These are phyloP conservation scores for Themeda triandra DNA, from an alignment of 176 grass and related monocot species.

Conservation along the genomic window DNA sequence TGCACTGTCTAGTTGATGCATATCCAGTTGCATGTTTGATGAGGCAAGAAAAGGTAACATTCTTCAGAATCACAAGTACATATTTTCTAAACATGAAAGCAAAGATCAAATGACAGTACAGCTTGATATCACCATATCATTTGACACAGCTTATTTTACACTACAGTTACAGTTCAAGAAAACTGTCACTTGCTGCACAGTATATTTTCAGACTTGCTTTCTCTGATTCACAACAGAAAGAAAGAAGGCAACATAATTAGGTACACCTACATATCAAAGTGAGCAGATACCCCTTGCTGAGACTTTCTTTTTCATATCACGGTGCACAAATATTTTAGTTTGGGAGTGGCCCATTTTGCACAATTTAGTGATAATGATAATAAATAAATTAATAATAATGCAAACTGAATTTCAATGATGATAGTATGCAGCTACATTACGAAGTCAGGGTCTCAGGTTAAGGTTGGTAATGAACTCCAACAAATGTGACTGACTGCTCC, in stretches of 20 bases:
- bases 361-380: too few relatives aligned
- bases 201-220: neutral
- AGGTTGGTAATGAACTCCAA: neutral
- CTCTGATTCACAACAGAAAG: neutral
- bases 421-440: too few relatives aligned
- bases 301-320: too few relatives aligned
- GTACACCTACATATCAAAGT: neutral
- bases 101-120: neutral
- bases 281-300: too few relatives aligned
- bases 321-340: too few relatives aligned
- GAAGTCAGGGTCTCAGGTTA: neutral
- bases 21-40: neutral
- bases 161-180: too few relatives aligned
- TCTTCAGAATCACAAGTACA: neutral
- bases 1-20: neutral
- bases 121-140: neutral
- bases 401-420: too few relatives aligned
- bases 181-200: neutral
- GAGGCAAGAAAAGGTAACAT: neutral
- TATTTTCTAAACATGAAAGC: conserved; percentile 13
- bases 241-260: neutral
- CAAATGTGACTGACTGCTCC: neutral
- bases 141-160: too few relatives aligned
- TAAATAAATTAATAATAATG: too few relatives aligned
- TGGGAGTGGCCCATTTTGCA: too few relatives aligned